phyloP scores from a whole-genome alignment of 2,329 filamentous ascomycete genomes.

The Colletotrichum lini region DNA sequence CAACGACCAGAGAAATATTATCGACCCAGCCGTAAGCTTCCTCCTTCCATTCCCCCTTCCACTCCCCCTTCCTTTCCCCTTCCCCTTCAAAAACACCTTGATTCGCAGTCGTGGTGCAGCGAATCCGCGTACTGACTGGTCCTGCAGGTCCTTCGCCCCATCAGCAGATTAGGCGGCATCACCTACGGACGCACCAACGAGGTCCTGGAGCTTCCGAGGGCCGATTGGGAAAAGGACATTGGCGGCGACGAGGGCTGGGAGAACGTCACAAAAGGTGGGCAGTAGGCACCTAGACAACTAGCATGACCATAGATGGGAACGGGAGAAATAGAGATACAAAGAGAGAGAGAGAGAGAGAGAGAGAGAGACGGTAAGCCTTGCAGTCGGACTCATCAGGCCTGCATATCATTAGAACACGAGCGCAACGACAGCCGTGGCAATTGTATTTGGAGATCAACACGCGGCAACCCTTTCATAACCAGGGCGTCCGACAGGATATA shows the following conservation, averaged over 20 bases:
- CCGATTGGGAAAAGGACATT: constrained; percentile 68
- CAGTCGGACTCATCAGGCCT: not conserved
- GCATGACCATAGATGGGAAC: not conserved
- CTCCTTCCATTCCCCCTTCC: too few species aligned
- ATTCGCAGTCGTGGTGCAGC: not conserved
- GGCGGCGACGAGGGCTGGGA: constrained; percentile 69
- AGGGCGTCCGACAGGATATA: constrained; percentile 26
- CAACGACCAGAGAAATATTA: constrained; percentile 79
- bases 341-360: not conserved
- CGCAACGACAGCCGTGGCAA: not conserved
- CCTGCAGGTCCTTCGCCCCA: constrained; percentile 76
- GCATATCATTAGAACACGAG: not conserved
- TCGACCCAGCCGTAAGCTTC: constrained; percentile 75
- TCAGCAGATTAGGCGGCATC: constrained; percentile 87
- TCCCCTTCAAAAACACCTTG: not conserved
- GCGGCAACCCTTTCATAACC: constrained; percentile 2
- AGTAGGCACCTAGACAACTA: constrained; percentile 42
- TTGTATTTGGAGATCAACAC: not conserved
- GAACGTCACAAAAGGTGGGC: constrained; percentile 67
- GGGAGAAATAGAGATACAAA: not conserved
- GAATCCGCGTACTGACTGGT: not conserved
- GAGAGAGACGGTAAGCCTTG: not conserved
- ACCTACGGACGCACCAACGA: constrained; percentile 82
- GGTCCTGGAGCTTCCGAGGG: constrained; percentile 79
- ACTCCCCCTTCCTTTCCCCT: too few species aligned